Evolutionary conservation across 805 yeast species (phyloP).

Genomic region (Zygoascus biomembranicola): DNA sequence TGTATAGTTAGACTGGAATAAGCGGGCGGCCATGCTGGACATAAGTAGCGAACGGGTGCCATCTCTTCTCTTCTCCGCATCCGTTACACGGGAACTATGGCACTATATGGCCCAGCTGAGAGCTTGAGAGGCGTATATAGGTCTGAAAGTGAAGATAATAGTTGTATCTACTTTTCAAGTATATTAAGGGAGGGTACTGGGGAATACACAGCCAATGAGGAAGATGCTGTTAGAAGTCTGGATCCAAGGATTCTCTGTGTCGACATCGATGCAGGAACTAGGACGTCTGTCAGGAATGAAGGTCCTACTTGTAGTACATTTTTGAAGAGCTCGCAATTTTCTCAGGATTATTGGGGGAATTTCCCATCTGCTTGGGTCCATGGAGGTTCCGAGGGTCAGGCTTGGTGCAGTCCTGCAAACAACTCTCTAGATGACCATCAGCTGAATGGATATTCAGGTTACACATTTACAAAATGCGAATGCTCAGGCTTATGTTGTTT

Average conservation of each 20-base stretch:
- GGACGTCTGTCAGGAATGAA: too few relatives aligned
- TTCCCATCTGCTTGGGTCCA: background rate
- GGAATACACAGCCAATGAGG: background rate
- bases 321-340: background rate
- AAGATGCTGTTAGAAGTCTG: background rate
- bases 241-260: background rate
- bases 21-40: background rate
- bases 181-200: too few relatives aligned
- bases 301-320: too few relatives aligned
- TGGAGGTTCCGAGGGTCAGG: background rate
- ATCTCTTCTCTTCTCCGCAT: background rate
- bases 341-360: background rate
- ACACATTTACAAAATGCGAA: too few relatives aligned
- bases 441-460: too few relatives aligned
- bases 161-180: too few relatives aligned
- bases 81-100: background rate
- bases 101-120: too few relatives aligned
- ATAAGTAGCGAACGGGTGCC: background rate
- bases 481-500: too few relatives aligned
- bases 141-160: too few relatives aligned
- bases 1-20: too few relatives aligned
- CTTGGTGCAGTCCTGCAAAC: background rate
- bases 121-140: too few relatives aligned
- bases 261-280: background rate
- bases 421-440: too few relatives aligned